These are phyloP conservation scores for Pyricularia pennisetigena DNA, from an alignment of 2,329 filamentous ascomycete species.

Conservation along the genomic window DNA sequence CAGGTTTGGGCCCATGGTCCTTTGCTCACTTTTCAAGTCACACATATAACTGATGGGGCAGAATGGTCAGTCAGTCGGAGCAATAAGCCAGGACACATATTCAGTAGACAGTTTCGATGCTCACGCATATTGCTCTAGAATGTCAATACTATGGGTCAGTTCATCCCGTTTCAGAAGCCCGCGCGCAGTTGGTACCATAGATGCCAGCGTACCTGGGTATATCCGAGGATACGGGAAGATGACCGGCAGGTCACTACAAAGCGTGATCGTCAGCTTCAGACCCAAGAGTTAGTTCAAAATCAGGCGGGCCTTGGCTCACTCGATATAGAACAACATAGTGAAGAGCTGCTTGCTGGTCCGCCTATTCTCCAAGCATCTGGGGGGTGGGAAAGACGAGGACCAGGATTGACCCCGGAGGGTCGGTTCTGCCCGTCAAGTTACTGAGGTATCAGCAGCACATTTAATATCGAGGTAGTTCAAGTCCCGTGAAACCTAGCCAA, in stretches of 20 bases:
- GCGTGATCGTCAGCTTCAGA: not conserved
- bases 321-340: not conserved
- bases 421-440: not conserved
- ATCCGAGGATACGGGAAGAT: conserved; percentile 51
- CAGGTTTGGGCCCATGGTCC: not conserved
- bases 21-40: conserved; percentile 38
- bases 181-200: conserved; percentile 3
- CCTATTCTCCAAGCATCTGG: not conserved
- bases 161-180: not conserved
- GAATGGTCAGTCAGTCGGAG: not conserved
- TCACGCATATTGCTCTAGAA: conserved; percentile 41
- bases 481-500: not conserved
- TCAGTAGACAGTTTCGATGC: not conserved
- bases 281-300: not conserved
- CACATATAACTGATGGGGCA: conserved; percentile 38
- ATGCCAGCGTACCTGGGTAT: conserved; percentile 22
- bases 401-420: not conserved
- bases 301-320: not conserved
- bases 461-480: not conserved
- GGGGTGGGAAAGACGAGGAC: not conserved
- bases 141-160: not conserved
- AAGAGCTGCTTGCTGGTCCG: not conserved
- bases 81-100: not conserved
- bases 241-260: conserved; percentile 40
- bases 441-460: not conserved